phyloP scores from a whole-genome alignment of 306 rosid genomes.

The Lathyrus oleraceus region DNA sequence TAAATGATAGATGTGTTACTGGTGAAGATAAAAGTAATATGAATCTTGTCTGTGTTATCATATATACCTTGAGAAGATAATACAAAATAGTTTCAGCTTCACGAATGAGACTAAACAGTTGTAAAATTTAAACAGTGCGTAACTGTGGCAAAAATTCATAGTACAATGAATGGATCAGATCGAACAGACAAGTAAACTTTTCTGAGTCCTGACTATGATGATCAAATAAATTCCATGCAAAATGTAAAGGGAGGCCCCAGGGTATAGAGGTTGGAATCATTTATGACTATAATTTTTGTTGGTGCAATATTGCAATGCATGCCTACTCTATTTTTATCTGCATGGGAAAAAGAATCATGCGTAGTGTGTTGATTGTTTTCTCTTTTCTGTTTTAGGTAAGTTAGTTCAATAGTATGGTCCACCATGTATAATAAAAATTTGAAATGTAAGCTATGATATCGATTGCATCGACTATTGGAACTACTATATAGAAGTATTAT shows the following conservation, averaged over 20 bases:
- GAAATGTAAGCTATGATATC: not conserved
- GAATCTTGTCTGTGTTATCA: not conserved
- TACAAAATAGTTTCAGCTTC: not conserved
- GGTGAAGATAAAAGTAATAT: not conserved
- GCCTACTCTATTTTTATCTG: conserved; percentile 20
- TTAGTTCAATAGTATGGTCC: conserved; percentile 13
- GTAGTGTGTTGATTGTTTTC: conserved; percentile 21
- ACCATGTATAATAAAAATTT: not conserved
- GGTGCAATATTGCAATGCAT: conserved; percentile 15
- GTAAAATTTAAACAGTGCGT: conserved; percentile 5
- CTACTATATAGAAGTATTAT: not conserved
- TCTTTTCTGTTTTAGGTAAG: conserved; percentile 35
- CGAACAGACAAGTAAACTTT: conserved; percentile 12
- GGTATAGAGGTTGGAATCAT: conserved; percentile 40
- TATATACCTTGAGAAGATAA: conserved; percentile 26
- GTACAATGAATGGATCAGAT: conserved; percentile 41
- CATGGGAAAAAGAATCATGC: conserved; percentile 6
- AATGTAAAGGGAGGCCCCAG: conserved; percentile 35
- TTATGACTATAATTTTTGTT: conserved; percentile 26
- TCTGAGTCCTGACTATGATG: conserved; percentile 22
- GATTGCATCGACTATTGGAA: conserved; percentile 16
- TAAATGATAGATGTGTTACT: conserved; percentile 4
- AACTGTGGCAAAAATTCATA: conserved; percentile 22
- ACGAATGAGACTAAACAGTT: conserved; percentile 30
- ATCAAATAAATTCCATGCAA: conserved; percentile 18